Conservation (phyloP, 2,329 filamentous ascomycete genomes). For the Simplicillium aogashimaense region DNA sequence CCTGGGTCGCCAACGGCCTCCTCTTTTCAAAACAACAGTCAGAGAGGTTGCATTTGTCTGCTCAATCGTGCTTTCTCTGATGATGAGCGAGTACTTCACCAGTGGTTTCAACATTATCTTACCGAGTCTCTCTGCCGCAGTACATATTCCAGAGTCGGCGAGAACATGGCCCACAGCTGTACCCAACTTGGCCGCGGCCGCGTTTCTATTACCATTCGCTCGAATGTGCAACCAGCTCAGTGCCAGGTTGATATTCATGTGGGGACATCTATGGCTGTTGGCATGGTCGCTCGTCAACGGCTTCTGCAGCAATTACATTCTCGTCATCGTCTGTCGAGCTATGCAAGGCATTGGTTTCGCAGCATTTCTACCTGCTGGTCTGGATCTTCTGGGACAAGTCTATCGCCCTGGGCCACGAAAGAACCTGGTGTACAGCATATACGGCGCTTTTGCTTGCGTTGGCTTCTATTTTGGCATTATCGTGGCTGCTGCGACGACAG, state of each 20-base stretch:
- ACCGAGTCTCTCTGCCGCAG: slow-evolving; percentile 48
- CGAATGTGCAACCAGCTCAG: slow-evolving; percentile 47
- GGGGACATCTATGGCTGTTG: slow-evolving; percentile 47
- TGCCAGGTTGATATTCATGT: slow-evolving; percentile 42
- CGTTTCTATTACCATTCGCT: slow-evolving; percentile 50
- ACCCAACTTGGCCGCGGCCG: slow-evolving; percentile 42
- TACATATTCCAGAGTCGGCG: slow-evolving; percentile 50
- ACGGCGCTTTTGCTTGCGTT: slow-evolving; percentile 45
- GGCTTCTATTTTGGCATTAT: slow-evolving; percentile 59
- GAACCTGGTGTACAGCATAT: slow-evolving; percentile 54
- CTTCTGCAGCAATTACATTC: slow-evolving; percentile 50
- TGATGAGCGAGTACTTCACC: slow-evolving; percentile 9
- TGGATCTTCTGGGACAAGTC: slow-evolving; percentile 58
- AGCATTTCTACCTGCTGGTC: slow-evolving; percentile 57
- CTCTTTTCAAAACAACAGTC: slow-evolving; percentile 37
- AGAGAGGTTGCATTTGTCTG: slow-evolving; percentile 43
- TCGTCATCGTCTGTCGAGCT: slow-evolving; percentile 59
- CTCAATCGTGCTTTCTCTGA: slow-evolving; percentile 5
- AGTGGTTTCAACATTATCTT: slow-evolving; percentile 33
- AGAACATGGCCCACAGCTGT: slow-evolving; percentile 53
- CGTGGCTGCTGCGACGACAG: slow-evolving; percentile 50
- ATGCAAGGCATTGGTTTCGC: slow-evolving; percentile 60
- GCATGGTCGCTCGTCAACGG: slow-evolving; percentile 56
- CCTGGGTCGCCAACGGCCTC: slow-evolving; percentile 48
- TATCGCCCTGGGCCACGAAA: slow-evolving; percentile 64